Evolutionary conservation across 352 stramenopile species (phyloP), one percentile per base, ranked within the genome.

Genomic region (Phytophthora lateralis): DNA sequence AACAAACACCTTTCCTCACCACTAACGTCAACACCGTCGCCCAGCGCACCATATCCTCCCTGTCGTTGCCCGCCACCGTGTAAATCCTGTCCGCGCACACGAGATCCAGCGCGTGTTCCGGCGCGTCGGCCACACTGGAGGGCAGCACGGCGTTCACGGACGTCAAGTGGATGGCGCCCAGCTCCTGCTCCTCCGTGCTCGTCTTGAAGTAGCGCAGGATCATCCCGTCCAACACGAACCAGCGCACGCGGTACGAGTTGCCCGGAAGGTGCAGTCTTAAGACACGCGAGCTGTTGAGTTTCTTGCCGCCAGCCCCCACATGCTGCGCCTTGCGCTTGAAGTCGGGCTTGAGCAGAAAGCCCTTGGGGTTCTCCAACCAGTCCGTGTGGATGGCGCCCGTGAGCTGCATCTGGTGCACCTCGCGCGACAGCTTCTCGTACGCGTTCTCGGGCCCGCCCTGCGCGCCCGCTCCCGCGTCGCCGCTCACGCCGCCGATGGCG

Each of bases 1-100:
- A 41, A 41, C 6, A 41, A 41, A 2, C 34, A 11, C 34, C 15
- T 15, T 41, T 17, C 14, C n/a, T 37, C 68, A 93, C 76, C 71
- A 96, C 88, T 8, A 95, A 73, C 50, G 88, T 96, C 30, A 96
- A 55, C 18, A 96, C 88, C 0, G 86, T 95, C 20, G 88, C 88
- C 88, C 88, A 96, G 55, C 88, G 88, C 42, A 96, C 88, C 85
- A 96, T 95, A 63, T 96, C 88, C 55, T 96, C 88, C 15, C 88
- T 69, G 50, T 92, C 85, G 60, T 90, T 93, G 15, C 83, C 88
- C 14, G 88, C 88, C 14, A 96, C 79, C 0, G 88, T 96, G 64
- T 96, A 96, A 57, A 96, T 96, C 53, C 88, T 80, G 61, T 96
- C 88, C 1, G 88, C 88, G 57, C 88, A 96, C 35, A 41, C 85